phyloP scores from a whole-genome alignment of 768 basidiomycete species.

The Lactarius psammicola region DNA sequence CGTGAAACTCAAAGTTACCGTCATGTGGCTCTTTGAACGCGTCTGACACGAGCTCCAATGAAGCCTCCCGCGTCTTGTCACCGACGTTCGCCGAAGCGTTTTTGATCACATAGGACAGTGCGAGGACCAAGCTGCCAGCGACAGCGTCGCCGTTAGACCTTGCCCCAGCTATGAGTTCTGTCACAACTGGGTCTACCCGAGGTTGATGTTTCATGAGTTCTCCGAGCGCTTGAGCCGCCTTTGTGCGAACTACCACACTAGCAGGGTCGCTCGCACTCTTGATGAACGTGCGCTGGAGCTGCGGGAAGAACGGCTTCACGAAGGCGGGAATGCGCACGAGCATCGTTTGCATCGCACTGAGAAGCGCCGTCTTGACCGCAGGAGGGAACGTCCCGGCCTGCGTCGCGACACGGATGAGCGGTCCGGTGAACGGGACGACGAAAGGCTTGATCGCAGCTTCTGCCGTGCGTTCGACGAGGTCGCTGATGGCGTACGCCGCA shows the following conservation, averaged over 20 bases:
- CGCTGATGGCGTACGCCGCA: constrained; percentile 94
- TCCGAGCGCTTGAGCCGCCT: constrained; percentile 83
- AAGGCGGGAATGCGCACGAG: constrained; percentile 81
- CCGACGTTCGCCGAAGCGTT: constrained; percentile 75
- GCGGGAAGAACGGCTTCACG: constrained; percentile 98
- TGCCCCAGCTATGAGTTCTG: constrained; percentile 71
- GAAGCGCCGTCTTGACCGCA: constrained; percentile 88
- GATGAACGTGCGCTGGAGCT: constrained; percentile 93
- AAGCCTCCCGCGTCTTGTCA: constrained; percentile 66
- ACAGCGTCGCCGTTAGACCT: constrained; percentile 64
- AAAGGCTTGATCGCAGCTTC: constrained; percentile 87
- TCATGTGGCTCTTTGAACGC: constrained; percentile 72
- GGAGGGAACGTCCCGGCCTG: constrained; percentile 88
- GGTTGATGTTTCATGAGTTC: constrained; percentile 88
- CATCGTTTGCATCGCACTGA: constrained; percentile 82
- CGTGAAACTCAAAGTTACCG: constrained; percentile 42
- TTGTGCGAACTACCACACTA: constrained; percentile 73
- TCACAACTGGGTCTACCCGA: constrained; percentile 90
- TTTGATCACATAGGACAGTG: constrained; percentile 71
- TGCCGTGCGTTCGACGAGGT: constrained; percentile 88
- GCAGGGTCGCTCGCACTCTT: constrained; percentile 84
- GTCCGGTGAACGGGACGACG: constrained; percentile 93
- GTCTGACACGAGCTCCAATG: constrained; percentile 73
- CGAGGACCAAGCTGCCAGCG: constrained; percentile 69
- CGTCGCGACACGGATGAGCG: constrained; percentile 91